Conservation (phyloP, 768 basidiomycete species). For the Mycena floridula region DNA sequence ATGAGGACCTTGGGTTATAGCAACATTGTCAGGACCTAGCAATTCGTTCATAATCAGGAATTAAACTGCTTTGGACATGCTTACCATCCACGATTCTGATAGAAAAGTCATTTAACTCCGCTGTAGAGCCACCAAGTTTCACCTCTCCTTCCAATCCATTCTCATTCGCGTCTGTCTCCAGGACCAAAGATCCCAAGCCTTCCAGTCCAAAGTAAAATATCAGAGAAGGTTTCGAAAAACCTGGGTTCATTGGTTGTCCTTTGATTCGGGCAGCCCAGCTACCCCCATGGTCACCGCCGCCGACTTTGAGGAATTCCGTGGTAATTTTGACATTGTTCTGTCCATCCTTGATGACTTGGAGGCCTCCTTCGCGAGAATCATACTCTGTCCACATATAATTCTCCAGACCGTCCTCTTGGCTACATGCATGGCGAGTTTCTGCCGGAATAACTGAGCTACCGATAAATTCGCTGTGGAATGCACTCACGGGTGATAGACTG, state of each 20-base stretch:
- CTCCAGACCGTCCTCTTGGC: conserved; percentile 77
- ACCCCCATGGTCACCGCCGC: conserved; percentile 76
- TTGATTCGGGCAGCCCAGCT: conserved; percentile 86
- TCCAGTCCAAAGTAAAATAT: conserved; percentile 89
- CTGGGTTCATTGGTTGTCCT: conserved; percentile 65
- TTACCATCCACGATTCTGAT: conserved; percentile 76
- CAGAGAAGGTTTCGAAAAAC: conserved; percentile 66
- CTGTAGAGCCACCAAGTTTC: conserved; percentile 64
- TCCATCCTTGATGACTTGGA: conserved; percentile 77
- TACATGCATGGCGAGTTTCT: conserved; percentile 84
- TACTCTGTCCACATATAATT: conserved; percentile 86
- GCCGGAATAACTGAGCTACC: conserved; percentile 5
- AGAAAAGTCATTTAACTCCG: conserved; percentile 77
- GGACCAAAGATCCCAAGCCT: conserved; percentile 74
- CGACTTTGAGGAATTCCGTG: conserved; percentile 79
- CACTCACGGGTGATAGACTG: conserved; percentile 60
- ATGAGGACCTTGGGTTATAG: conserved; percentile 48
- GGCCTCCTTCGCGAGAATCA: conserved; percentile 79
- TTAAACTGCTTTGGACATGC: conserved; percentile 2
- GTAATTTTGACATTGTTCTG: conserved; percentile 81
- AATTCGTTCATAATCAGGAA: conserved; percentile 5
- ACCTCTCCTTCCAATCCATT: conserved; percentile 71
- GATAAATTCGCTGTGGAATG: conserved; percentile 5
- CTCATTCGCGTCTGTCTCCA: conserved; percentile 72
- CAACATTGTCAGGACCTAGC: conserved; percentile 56